phyloP scores from a whole-genome alignment of 176 grass and related monocot species.

The Eragrostis curvula region DNA sequence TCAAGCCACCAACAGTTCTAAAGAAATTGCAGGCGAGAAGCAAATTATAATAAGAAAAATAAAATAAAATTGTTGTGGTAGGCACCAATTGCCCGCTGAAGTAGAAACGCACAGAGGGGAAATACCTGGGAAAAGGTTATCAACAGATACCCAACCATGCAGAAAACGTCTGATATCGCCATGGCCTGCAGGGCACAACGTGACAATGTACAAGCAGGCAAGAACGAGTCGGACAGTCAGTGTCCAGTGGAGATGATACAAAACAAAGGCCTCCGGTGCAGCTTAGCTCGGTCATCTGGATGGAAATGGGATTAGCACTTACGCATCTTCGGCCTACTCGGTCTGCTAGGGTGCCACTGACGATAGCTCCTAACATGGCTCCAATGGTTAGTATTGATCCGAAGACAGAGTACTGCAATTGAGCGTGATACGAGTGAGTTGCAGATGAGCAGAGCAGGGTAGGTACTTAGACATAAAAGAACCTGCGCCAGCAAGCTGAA shows the following conservation, averaged over 20 bases:
- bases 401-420: slow-evolving; percentile 78
- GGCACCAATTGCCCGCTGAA: not conserved
- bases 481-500: slow-evolving; percentile 1
- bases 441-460: not conserved
- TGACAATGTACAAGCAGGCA: slow-evolving; percentile 13
- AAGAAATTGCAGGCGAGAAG: not conserved
- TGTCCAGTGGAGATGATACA: not conserved
- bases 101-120: not conserved
- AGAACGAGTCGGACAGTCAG: not conserved
- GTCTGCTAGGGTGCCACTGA: slow-evolving; percentile 66
- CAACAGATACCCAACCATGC: slow-evolving; percentile 72
- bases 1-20: slow-evolving; percentile 79
- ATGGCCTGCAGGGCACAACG: slow-evolving; percentile 50
- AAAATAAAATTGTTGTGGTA: not conserved
- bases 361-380: slow-evolving; percentile 86
- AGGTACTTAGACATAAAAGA: not conserved
- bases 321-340: slow-evolving; percentile 70
- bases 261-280: not conserved
- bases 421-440: slow-evolving; percentile 2
- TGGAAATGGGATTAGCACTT: slow-evolving; percentile 25
- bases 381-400: slow-evolving; percentile 89
- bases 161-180: slow-evolving; percentile 75
- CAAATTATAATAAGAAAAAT: not conserved
- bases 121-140: slow-evolving; percentile 71
- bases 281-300: not conserved